Conservation (phyloP, 1,284 basidiomycete genomes). For the Athelia psychrophila region DNA sequence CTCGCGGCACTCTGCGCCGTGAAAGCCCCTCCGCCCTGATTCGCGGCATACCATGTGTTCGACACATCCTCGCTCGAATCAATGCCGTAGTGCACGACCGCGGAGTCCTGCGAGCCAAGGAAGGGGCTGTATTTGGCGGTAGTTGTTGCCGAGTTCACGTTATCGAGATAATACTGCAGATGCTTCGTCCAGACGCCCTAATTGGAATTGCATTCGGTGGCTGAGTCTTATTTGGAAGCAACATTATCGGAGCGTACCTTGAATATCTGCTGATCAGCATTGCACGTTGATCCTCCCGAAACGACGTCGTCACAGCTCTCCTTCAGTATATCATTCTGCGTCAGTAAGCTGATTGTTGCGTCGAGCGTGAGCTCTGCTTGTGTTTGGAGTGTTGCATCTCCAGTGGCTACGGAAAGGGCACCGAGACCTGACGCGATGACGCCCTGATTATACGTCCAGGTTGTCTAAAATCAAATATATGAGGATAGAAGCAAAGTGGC, state of each 20-base stretch:
- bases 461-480: conserved; percentile 12
- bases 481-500: no score
- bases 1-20: conserved; percentile 27
- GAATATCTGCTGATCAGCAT: conserved; percentile 19
- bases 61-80: neutral
- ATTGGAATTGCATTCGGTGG: neutral
- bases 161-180: conserved; percentile 17
- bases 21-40: conserved; percentile 21
- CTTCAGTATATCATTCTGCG: conserved; percentile 21
- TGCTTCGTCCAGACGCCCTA: conserved; percentile 19
- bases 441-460: conserved; percentile 27
- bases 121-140: conserved; percentile 25
- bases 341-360: conserved; percentile 17
- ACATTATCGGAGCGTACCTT: conserved; percentile 7
- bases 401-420: conserved; percentile 16
- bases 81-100: conserved; percentile 19
- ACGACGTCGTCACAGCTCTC: conserved; percentile 24
- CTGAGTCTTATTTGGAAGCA: no score
- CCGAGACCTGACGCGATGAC: conserved; percentile 25
- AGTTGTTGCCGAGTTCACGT: conserved; percentile 19
- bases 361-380: conserved; percentile 25
- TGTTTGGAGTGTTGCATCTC: conserved; percentile 16
- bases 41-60: conserved; percentile 18
- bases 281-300: conserved; percentile 13
- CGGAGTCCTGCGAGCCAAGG: conserved; percentile 23